A percentile compares a stretch with the other conserved stretches of the same genome.
Conservation (phyloP, 768 basidiomycete species). For the Psilocybe azurescens region DNA sequence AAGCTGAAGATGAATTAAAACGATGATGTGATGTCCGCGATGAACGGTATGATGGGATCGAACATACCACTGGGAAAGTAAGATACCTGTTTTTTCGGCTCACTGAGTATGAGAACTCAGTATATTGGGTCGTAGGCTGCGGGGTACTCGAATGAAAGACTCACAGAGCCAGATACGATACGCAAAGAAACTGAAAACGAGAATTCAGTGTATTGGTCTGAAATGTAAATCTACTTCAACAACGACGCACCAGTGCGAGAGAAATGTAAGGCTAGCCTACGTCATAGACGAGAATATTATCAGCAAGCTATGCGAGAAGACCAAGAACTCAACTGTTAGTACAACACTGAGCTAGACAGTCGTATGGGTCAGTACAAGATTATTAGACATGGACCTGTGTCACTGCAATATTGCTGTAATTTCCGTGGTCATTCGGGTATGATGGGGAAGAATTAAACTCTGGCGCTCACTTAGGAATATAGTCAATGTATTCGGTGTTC, state of each 20-base stretch:
- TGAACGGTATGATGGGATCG: too few species aligned
- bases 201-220: background rate
- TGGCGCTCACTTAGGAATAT: conserved; percentile 37
- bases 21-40: background rate
- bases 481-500: conserved; percentile 27
- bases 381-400: background rate
- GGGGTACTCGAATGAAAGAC: background rate
- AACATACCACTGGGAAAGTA: conserved; percentile 13
- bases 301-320: background rate
- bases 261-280: background rate
- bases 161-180: background rate
- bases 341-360: conserved; percentile 1
- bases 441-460: background rate
- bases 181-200: background rate
- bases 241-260: background rate
- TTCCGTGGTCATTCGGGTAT: background rate
- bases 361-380: background rate
- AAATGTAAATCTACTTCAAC: too few species aligned
- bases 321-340: background rate
- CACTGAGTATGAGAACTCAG: background rate
- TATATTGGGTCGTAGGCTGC: too few species aligned
- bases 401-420: conserved; percentile 24
- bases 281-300: background rate
- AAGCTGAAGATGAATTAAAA: conserved; percentile 17
- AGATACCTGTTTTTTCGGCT: conserved; percentile 21